A percentile compares a stretch with the other conserved stretches of the same genome.
Evolutionary conservation across 2,329 filamentous ascomycete genomes (phyloP).

Genomic region (Claviceps quebecensis): DNA sequence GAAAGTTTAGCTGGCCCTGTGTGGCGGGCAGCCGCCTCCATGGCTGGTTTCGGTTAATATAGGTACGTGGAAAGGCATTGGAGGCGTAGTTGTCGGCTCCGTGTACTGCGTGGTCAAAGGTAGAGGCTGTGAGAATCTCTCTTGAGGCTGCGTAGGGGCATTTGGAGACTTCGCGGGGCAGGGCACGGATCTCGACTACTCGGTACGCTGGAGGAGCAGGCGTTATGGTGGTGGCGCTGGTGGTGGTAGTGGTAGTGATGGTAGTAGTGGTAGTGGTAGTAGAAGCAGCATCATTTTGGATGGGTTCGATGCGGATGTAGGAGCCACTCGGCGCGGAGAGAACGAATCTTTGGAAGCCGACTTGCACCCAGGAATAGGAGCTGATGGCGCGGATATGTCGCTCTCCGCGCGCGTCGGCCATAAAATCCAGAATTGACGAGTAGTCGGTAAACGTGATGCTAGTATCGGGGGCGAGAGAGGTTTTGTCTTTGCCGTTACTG

Average conservation of each 20-base stretch:
- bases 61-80: constrained; percentile 48
- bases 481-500: background rate
- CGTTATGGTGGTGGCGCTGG: background rate
- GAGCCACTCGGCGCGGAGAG: constrained; percentile 53
- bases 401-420: constrained; percentile 69
- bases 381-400: constrained; percentile 66
- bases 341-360: constrained; percentile 56
- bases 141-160: constrained; percentile 56
- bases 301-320: constrained; percentile 38
- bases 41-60: constrained; percentile 49
- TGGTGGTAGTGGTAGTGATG: background rate
- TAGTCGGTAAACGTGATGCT: constrained; percentile 78
- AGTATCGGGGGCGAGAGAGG: constrained; percentile 9
- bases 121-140: constrained; percentile 48
- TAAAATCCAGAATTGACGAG: constrained; percentile 78
- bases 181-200: constrained; percentile 34
- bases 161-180: constrained; percentile 30
- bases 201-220: constrained; percentile 19
- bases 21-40: constrained; percentile 61
- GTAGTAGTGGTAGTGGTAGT: background rate
- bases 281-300: constrained; percentile 8
- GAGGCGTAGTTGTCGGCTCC: constrained; percentile 71
- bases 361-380: constrained; percentile 67
- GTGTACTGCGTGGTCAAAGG: constrained; percentile 63
- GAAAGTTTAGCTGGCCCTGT: constrained; percentile 49